Base-by-base conservation (phyloP, 345 rosid genomes). In the Syzygium jambos region DNA sequence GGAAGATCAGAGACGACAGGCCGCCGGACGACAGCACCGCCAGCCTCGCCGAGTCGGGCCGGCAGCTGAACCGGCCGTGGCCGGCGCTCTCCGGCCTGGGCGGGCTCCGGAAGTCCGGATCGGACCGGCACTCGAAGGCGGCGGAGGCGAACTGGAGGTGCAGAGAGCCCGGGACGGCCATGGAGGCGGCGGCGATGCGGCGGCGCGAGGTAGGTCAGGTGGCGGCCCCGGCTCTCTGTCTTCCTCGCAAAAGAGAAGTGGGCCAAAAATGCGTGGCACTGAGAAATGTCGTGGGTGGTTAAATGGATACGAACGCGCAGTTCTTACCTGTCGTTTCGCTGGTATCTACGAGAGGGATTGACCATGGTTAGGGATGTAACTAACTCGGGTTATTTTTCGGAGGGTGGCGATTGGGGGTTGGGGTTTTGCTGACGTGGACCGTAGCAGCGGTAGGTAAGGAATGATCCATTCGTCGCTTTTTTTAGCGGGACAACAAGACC, bases 111-210 rank as follows among this genome's bases (percentile, higher is more conserved):
- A 92, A 93, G 87, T 94, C 95, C 57, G 95, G 95, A 91, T 94
- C 95, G 65, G 98, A 91, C 85, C 98, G 96, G 90, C 98, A 94
- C 89, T 94, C 95, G 86, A 93, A 94, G 46, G 94, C 87, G 85
- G 49, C 43, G 49, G 46, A 65, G 84, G 41, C 25, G 84, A 86
- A 78, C 88, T 51, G 87, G 57, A 84, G 38, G n/a, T 27, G 86
- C 41, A 53, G 46, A 51, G 27, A 15, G 12, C 88, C 65, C 51
- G 87, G 77, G 85, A 86, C 56, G 87, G 90, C 90, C 90, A 89
- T 89, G 27, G 87, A 22, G 22, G 83, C 21, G 46, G 89, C 73
- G 78, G 51, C 68, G 85, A 16, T 15, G 12, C 86, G 16, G 85
- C 21, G 85, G 27, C 61, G 89, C 16, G 57, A 19, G 82, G 12